Evolutionary conservation across 768 basidiomycete genomes (phyloP).

Genomic region (Udeniomyces megalosporus): DNA sequence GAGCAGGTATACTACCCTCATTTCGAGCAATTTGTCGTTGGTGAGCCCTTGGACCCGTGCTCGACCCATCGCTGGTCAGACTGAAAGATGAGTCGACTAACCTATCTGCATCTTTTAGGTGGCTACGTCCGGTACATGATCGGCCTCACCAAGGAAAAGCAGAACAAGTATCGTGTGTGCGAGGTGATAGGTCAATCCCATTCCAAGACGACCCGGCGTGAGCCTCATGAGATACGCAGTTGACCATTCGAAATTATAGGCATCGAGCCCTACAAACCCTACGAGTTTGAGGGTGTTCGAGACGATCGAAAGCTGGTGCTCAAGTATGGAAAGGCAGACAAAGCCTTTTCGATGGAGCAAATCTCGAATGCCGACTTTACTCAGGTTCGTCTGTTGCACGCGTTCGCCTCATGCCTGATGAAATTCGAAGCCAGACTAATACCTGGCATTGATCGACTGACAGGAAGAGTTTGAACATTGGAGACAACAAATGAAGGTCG

Average conservation of each 20-base stretch:
- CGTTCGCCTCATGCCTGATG: background rate
- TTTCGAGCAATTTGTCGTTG: constrained; percentile 70
- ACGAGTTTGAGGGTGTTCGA: constrained; percentile 42
- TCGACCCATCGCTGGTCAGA: background rate
- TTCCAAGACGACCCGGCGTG: background rate
- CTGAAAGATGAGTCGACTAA: background rate
- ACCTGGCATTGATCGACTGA: constrained; percentile 17
- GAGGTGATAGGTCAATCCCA: constrained; percentile 48
- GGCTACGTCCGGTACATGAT: constrained; percentile 76
- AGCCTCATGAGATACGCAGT: background rate
- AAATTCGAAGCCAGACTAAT: background rate
- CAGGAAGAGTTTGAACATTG: constrained; percentile 64
- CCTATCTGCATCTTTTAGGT: constrained; percentile 33
- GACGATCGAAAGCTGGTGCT: constrained; percentile 57
- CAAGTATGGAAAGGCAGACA: constrained; percentile 53
- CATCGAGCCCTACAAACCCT: constrained; percentile 34
- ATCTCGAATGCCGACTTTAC: constrained; percentile 59
- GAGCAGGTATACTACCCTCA: constrained; percentile 49
- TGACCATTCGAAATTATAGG: background rate
- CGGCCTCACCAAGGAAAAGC: constrained; percentile 29
- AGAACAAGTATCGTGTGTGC: background rate
- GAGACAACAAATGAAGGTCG: constrained; percentile 32
- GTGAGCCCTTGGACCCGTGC: constrained; percentile 31
- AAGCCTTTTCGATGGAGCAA: constrained; percentile 59
- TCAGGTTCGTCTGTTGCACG: constrained; percentile 37